Evolutionary conservation across 176 grass and related monocot genomes (phyloP).

Genomic region (Thinopyrum elongatum): DNA sequence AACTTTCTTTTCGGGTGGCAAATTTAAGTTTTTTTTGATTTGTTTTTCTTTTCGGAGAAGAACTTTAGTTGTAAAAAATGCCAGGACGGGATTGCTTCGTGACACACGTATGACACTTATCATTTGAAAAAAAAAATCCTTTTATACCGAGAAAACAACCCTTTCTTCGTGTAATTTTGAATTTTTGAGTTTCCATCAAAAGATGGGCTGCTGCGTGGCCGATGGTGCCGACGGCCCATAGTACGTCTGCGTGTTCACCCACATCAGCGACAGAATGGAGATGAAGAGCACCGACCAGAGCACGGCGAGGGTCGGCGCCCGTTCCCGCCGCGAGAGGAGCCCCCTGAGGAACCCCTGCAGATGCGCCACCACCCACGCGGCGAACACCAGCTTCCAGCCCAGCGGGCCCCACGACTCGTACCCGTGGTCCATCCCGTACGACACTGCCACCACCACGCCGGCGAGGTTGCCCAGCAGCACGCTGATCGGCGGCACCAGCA

Average conservation of each 20-base stretch:
- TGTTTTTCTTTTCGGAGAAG: too few species aligned
- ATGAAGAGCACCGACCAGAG: constrained; percentile 73
- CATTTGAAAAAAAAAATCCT: too few species aligned
- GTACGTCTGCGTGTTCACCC: constrained; percentile 55
- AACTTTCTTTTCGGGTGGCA: too few species aligned
- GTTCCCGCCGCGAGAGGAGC: constrained; percentile 47
- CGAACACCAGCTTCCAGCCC: constrained; percentile 49
- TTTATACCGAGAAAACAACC: too few species aligned
- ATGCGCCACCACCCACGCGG: constrained; percentile 78
- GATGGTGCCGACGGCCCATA: constrained; percentile 27
- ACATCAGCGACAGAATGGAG: constrained; percentile 70
- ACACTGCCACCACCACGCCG: constrained; percentile 60
- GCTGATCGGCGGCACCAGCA: constrained; percentile 59
- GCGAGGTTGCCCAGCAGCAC: constrained; percentile 63
- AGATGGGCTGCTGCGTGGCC: not conserved
- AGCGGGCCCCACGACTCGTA: constrained; percentile 65
- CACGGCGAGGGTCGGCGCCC: constrained; percentile 73
- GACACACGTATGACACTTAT: too few species aligned
- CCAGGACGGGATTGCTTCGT: too few species aligned
- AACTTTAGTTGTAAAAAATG: too few species aligned
- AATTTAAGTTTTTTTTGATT: too few species aligned
- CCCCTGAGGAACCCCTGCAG: constrained; percentile 74
- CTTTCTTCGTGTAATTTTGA: too few species aligned
- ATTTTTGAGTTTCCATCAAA: not conserved
- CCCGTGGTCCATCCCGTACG: constrained; percentile 72